Evolutionary conservation across 495 filamentous ascomycete genomes (phyloP).

Genomic region (Penicillium angulare): DNA sequence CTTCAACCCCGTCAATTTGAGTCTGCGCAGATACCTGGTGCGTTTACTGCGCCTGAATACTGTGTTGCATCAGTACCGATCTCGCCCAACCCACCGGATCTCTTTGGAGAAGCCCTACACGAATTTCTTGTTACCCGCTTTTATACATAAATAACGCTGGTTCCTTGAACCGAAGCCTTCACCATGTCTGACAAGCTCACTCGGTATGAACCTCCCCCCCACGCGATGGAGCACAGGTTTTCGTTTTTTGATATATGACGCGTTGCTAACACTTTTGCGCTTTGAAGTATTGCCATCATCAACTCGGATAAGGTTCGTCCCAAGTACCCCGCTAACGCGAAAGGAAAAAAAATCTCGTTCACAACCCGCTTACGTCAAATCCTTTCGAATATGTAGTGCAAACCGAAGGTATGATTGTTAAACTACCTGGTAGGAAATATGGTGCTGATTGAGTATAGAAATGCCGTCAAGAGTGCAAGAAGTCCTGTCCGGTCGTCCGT

Average conservation of each 20-base stretch:
- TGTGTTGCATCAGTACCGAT: slow-evolving; percentile 12
- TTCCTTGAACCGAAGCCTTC: slow-evolving; percentile 25
- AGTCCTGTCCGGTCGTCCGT: slow-evolving; percentile 95
- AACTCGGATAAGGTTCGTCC: slow-evolving; percentile 86
- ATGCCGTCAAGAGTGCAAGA: slow-evolving; percentile 99
- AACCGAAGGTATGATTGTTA: slow-evolving; percentile 73
- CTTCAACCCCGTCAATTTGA: slow-evolving; percentile 10
- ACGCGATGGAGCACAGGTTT: background rate
- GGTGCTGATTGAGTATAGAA: slow-evolving; percentile 49
- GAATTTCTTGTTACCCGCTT: slow-evolving; percentile 14
- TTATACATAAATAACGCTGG: slow-evolving; percentile 16
- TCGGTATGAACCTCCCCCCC: slow-evolving; percentile 50
- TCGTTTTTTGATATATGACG: background rate
- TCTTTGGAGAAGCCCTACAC: slow-evolving; percentile 8
- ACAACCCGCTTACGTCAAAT: slow-evolving; percentile 33
- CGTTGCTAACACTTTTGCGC: slow-evolving; percentile 13
- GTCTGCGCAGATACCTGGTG: slow-evolving; percentile 26
- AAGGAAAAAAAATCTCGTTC: slow-evolving; percentile 10
- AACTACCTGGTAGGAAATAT: background rate
- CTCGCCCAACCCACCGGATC: slow-evolving; percentile 14
- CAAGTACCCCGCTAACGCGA: slow-evolving; percentile 32
- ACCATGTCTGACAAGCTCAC: slow-evolving; percentile 85
- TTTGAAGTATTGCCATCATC: slow-evolving; percentile 89
- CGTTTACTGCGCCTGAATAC: slow-evolving; percentile 15
- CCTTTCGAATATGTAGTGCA: slow-evolving; percentile 64